phyloP scores from a whole-genome alignment of 257 asterid species.

The Verbascum thapsus region DNA sequence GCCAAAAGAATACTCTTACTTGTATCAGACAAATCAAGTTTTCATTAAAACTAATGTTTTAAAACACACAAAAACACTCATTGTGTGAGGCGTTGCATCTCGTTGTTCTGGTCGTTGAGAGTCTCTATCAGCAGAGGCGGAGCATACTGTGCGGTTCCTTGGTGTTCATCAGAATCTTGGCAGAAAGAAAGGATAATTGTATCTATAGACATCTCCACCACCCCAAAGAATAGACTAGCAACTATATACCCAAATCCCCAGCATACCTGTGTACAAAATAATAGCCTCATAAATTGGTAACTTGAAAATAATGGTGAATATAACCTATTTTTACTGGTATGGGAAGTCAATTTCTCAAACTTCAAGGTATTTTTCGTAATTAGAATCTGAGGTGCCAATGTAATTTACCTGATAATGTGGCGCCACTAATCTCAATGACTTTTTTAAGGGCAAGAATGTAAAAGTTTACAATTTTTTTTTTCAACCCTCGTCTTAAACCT shows the following conservation, averaged over 20 bases:
- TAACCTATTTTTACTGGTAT: too few species aligned
- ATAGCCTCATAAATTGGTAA: too few species aligned
- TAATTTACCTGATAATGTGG: too few species aligned
- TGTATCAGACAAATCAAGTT: constrained; percentile 30
- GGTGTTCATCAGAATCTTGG: constrained; percentile 98
- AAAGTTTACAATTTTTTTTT: too few species aligned
- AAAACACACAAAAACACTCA: constrained; percentile 37
- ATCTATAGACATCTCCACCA: constrained; percentile 97
- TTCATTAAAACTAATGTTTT: constrained; percentile 18
- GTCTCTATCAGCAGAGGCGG: constrained; percentile 92
- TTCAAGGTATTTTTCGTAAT: too few species aligned
- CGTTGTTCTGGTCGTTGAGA: constrained; percentile 67
- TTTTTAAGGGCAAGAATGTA: too few species aligned
- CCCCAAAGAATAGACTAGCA: constrained; percentile 91
- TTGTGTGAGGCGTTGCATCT: constrained; percentile 90
- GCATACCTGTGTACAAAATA: constrained; percentile 67
- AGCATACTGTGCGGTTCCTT: constrained; percentile 92
- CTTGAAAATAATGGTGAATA: too few species aligned
- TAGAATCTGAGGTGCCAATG: too few species aligned
- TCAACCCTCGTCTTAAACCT: too few species aligned
- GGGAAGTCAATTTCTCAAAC: too few species aligned
- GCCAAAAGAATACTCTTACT: constrained; percentile 9
- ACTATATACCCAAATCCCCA: constrained; percentile 92
- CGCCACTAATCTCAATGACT: too few species aligned
- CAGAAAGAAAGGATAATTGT: constrained; percentile 93